Evolutionary conservation across 768 basidiomycete genomes (phyloP).

Genomic region (Sarcodon aspratus): DNA sequence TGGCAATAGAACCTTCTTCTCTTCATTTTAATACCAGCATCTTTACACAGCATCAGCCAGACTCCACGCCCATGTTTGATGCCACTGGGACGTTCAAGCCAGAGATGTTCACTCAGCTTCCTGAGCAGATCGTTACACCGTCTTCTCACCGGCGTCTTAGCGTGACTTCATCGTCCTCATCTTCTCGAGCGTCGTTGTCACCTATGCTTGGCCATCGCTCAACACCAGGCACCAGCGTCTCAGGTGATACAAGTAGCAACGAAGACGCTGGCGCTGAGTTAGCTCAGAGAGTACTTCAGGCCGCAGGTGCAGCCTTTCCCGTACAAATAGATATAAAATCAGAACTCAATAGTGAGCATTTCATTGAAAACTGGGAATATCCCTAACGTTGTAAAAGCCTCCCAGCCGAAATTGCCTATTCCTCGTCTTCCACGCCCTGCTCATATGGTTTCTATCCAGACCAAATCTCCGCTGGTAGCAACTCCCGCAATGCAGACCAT

Average conservation of each 20-base stretch:
- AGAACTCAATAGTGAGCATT: too few relatives aligned
- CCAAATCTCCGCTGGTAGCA: constrained; percentile 6
- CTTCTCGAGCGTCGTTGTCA: constrained; percentile 43
- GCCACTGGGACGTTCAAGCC: background rate
- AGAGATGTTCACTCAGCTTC: background rate
- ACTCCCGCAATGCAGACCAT: constrained; percentile 9
- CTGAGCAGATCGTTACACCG: constrained; percentile 2
- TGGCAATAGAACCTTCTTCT: constrained; percentile 53
- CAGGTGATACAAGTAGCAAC: constrained; percentile 10
- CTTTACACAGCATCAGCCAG: constrained; percentile 11
- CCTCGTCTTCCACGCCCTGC: constrained; percentile 38
- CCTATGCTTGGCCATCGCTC: constrained; percentile 26
- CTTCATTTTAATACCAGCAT: constrained; percentile 37
- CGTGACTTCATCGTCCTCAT: constrained; percentile 40
- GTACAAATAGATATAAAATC: constrained; percentile 11
- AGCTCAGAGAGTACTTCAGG: constrained; percentile 24
- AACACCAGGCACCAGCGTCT: constrained; percentile 18
- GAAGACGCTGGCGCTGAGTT: constrained; percentile 22
- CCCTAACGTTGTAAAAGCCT: constrained; percentile 4
- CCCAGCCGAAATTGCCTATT: constrained; percentile 29
- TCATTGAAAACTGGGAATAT: background rate
- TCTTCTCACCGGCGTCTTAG: constrained; percentile 31
- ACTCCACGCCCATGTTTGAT: constrained; percentile 3
- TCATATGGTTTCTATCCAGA: constrained; percentile 27
- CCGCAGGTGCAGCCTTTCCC: constrained; percentile 25